Conservation (phyloP, 2,329 filamentous ascomycete genomes). For the Pseudogymnoascus sp. region DNA sequence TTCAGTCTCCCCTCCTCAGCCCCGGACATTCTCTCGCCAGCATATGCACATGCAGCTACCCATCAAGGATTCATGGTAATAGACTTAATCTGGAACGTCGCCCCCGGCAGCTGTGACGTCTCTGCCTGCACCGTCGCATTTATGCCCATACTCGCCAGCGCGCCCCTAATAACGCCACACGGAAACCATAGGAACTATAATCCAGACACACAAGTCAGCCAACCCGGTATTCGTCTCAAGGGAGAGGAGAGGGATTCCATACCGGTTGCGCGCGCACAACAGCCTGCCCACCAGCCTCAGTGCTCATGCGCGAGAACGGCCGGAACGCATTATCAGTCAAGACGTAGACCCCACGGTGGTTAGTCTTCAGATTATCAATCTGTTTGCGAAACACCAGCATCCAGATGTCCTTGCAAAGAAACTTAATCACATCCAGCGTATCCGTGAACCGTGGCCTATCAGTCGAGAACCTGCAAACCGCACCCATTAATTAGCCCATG, state of each 20-base stretch:
- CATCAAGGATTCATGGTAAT: constrained; percentile 53
- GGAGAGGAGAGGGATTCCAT: constrained; percentile 30
- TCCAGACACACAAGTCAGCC: constrained; percentile 3
- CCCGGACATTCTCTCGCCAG: neutral
- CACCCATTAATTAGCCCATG: neutral
- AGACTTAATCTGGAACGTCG: constrained; percentile 94
- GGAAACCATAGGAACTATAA: constrained; percentile 86
- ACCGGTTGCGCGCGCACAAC: constrained; percentile 71
- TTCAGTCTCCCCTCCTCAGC: neutral
- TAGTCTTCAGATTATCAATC: constrained; percentile 97
- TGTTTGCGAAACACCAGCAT: constrained; percentile 91
- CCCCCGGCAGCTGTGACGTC: constrained; percentile 73
- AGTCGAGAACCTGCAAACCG: constrained; percentile 59
- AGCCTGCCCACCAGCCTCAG: constrained; percentile 65
- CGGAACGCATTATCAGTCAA: constrained; percentile 88
- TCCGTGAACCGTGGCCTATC: constrained; percentile 84
- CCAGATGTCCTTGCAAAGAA: constrained; percentile 98
- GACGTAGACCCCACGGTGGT: constrained; percentile 95
- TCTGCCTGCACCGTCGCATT: constrained; percentile 87
- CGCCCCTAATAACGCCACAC: constrained; percentile 83
- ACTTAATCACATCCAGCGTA: constrained; percentile 93
- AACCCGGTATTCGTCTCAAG: constrained; percentile 16
- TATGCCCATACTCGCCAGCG: constrained; percentile 86
- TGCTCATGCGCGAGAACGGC: constrained; percentile 82
- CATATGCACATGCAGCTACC: neutral